Evolutionary conservation across 495 filamentous ascomycete genomes (phyloP), one percentile per base, ranked within the genome.

Genomic region (Niebla homalea): DNA sequence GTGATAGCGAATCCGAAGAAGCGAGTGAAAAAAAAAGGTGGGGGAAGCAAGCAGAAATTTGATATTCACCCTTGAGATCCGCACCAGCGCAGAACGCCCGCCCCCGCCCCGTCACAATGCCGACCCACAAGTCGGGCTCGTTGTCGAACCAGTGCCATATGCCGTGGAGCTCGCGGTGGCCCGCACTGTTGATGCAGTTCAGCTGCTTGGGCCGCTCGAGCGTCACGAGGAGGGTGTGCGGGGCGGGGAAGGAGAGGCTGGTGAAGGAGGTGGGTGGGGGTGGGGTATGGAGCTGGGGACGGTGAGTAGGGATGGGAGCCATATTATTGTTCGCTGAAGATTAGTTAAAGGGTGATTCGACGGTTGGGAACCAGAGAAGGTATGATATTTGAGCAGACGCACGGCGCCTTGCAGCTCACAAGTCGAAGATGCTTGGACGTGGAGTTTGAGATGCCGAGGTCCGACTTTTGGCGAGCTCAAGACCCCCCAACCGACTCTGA

Each of bases 21-120:
- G 36, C 12, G 15, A 38, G 1, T n/a, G 1, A 1, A 22, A 18
- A 20, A 3, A 44, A 7, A n/a, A 16, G 19, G 48, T 46, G 35
- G 26, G 46, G 49, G 43, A 67, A 67, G 68, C 69, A 72, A 66
- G 71, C 45, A 35, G 44, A 32, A 32, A 29, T 38, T 12, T 46
- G 29, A 41, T 7, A 18, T 45, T 6, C 46, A 71, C 71, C 73
- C 57, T 76, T 77, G 36, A 80, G 50, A 62, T 80, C 77, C 4
- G 75, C 74, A 1, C 77, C 77, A 0, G 77, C 77, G 54, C 75
- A 80, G 49, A 80, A 80, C 2, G 77, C 73, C 46, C 70, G 65
- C 18, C 77, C 77, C 16, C 61, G 64, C 0, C 77, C 77, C 0
- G 77, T 80, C 12, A 80, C 52, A 19, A 80, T 67, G 2, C 69